Evolutionary conservation across 805 yeast species (phyloP).

Genomic region (Yamadazyma akitaensis): DNA sequence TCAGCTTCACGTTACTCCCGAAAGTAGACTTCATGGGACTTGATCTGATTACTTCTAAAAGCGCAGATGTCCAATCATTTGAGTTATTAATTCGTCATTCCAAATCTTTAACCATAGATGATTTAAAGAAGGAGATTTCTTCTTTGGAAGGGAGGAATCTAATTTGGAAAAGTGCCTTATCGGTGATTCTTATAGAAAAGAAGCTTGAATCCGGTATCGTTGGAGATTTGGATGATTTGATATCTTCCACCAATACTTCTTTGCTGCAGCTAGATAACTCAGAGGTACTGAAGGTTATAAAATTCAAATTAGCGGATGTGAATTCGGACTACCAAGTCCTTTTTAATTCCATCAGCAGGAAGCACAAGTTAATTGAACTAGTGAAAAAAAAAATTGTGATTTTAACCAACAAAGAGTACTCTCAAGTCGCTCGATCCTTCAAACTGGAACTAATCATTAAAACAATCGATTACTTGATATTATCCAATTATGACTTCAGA

Average conservation of each 20-base stretch:
- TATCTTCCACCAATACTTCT: background rate
- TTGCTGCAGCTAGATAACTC: background rate
- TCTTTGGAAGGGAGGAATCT: background rate
- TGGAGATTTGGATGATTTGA: background rate
- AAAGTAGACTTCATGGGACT: background rate
- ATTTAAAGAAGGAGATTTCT: background rate
- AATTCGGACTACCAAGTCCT: conserved; percentile 30
- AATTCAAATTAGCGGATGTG: conserved; percentile 31
- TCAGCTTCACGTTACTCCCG: too few species aligned
- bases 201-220: conserved; percentile 2
- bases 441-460: conserved; percentile 20
- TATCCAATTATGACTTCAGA: conserved; percentile 34
- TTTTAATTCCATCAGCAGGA: conserved; percentile 10
- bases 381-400: conserved; percentile 31
- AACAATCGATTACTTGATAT: conserved; percentile 27
- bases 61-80: background rate
- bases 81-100: background rate
- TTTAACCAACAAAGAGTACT: conserved; percentile 13
- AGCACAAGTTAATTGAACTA: conserved; percentile 22
- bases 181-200: background rate
- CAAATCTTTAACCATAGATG: background rate
- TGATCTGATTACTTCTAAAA: background rate
- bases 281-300: conserved; percentile 9
- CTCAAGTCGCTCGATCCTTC: conserved; percentile 2
- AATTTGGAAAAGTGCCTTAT: background rate